Base-by-base conservation (phyloP, 1,284 basidiomycete species). In the Phellopilus nigrolimitatus region DNA sequence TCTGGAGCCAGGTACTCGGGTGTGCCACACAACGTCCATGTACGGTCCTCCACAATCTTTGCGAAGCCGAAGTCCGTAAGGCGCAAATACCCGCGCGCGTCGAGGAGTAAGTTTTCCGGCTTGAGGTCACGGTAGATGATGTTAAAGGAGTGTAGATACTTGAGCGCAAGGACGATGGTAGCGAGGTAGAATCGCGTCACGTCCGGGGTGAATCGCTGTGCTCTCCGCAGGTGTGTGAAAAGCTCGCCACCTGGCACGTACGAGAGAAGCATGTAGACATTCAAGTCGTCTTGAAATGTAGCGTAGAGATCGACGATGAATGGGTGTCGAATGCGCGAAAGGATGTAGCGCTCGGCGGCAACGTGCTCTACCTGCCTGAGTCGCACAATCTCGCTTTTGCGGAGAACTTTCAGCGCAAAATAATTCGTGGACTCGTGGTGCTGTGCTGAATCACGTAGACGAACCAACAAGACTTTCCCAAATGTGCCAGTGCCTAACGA, bases 71-170 rank as follows among this genome's bases (percentile, higher is more conserved):
- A 99, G 69, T 99, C 97, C 30, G 95, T 97, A 50, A 99, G 84
- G 55, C 95, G 94, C 61, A 99, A 83, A 67, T 99, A 97, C 0
- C 95, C 95, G 51, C 95, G 90, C 2, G 94, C 90, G 59, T 94
- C 92, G 42, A 99, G 77, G 28, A 99, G 81, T 47, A 99, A 83
- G 66, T 99, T 99, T 69, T 98, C 95, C 6, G 95, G 95, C 69
- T 99, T 99, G 54, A 99, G 79, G 70, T 99, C 95, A 38, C 95
- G 91, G 71, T 99, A 99, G 64, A 99, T 93, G 70, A 99, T 97
- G 71, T 98, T 95, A 71, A 95, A 91, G 5, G 92, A 95, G 68
- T 99, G 97, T 6, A 99, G 78, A 65, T 97, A 97, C 73, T 92
- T 92, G 57, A 99, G 79, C 7, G 95, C 95, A 48, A 99, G 80